phyloP scores from a whole-genome alignment of 164 flowering plant genomes.

The Stephania cephalantha region DNA sequence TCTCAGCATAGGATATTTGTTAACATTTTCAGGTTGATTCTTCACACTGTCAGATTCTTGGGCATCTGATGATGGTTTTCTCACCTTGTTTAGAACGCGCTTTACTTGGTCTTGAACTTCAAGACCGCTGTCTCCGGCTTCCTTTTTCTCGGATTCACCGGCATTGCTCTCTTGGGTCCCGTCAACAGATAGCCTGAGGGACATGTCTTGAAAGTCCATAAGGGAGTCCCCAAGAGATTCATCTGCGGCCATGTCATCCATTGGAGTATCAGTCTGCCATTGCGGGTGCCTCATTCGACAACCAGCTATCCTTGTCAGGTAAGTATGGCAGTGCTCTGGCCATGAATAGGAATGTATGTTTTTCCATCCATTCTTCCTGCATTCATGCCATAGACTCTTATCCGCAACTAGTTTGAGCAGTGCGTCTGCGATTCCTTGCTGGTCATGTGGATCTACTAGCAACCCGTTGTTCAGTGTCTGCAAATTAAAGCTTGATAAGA shows the following conservation, averaged over 20 bases:
- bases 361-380: conserved; percentile 78
- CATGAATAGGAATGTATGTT: conserved; percentile 94
- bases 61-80: conserved; percentile 30
- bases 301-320: conserved; percentile 87
- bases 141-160: conserved; percentile 20
- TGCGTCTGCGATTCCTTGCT: conserved; percentile 73
- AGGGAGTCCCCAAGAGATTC: conserved; percentile 81
- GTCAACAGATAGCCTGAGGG: conserved; percentile 82
- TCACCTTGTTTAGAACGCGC: conserved; percentile 56
- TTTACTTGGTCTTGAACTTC: conserved; percentile 74
- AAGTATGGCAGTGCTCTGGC: conserved; percentile 97
- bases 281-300: conserved; percentile 93
- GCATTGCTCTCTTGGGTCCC: conserved; percentile 51
- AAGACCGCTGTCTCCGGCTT: conserved; percentile 32
- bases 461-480: conserved; percentile 90
- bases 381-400: conserved; percentile 82
- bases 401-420: conserved; percentile 84
- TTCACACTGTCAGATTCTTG: conserved; percentile 32
- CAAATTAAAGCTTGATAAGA: neutral
- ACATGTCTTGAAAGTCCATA: conserved; percentile 83
- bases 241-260: conserved; percentile 47
- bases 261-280: conserved; percentile 85
- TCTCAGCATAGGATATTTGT: conserved; percentile 74
- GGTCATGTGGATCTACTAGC: conserved; percentile 93
- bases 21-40: conserved; percentile 35